A percentile compares a stretch with the other conserved stretches of the same genome.
phyloP scores from a whole-genome alignment of 164 flowering plant genomes.

The Annona squamosa region DNA sequence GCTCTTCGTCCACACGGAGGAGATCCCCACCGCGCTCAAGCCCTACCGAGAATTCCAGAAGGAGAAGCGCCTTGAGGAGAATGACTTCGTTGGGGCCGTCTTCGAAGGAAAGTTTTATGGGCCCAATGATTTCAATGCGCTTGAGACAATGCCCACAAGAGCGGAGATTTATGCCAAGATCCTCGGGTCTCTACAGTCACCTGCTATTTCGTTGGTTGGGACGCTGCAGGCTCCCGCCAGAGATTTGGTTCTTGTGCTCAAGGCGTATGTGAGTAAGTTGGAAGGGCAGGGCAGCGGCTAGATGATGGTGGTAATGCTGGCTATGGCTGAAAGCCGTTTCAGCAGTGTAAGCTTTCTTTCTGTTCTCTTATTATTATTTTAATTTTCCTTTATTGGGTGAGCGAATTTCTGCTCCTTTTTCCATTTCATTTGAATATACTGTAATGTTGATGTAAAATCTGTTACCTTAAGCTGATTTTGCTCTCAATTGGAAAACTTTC shows the following conservation, averaged over 20 bases:
- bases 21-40: slow-evolving; percentile 72
- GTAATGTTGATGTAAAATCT: background rate
- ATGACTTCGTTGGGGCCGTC: slow-evolving; percentile 83
- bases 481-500: background rate
- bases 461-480: background rate
- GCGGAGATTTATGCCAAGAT: slow-evolving; percentile 77
- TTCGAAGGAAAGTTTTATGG: slow-evolving; percentile 86
- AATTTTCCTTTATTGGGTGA: background rate
- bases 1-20: slow-evolving; percentile 86
- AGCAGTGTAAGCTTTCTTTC: background rate
- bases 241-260: slow-evolving; percentile 66
- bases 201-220: slow-evolving; percentile 61
- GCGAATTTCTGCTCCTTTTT: background rate
- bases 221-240: slow-evolving; percentile 90
- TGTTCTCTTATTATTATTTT: background rate
- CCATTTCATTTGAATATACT: background rate
- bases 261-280: slow-evolving; percentile 84
- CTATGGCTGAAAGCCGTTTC: background rate
- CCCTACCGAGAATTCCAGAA: slow-evolving; percentile 78
- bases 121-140: slow-evolving; percentile 59
- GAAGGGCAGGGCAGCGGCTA: slow-evolving; percentile 49
- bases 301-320: background rate
- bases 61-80: slow-evolving; percentile 73
- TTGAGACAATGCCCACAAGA: slow-evolving; percentile 81
- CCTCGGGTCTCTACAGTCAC: slow-evolving; percentile 69